phyloP scores from a whole-genome alignment of 768 basidiomycete species.

The Mycena albidolilacea region DNA sequence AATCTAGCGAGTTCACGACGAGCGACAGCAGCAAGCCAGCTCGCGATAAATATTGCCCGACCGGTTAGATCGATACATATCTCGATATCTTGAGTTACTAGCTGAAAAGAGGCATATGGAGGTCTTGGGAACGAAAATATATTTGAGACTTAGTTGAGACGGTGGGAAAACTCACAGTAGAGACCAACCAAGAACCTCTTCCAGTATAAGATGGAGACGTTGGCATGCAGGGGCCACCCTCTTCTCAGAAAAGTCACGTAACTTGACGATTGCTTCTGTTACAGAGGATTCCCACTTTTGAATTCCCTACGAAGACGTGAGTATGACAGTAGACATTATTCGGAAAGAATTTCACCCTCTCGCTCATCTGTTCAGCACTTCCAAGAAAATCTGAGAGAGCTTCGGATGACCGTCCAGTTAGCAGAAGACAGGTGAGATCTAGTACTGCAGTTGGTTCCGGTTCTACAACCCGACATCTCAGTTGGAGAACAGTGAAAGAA shows the following conservation, averaged over 20 bases:
- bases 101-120: constrained; percentile 68
- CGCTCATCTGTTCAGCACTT: constrained; percentile 85
- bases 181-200: constrained; percentile 87
- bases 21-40: constrained; percentile 78
- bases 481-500: constrained; percentile 16
- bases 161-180: constrained; percentile 63
- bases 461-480: constrained; percentile 56
- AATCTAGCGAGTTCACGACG: constrained; percentile 81
- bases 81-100: constrained; percentile 65
- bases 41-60: constrained; percentile 73
- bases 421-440: constrained; percentile 79
- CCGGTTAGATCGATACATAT: constrained; percentile 67
- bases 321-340: constrained; percentile 28
- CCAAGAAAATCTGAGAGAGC: constrained; percentile 81
- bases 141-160: constrained; percentile 18
- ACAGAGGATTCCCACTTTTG: constrained; percentile 88
- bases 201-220: constrained; percentile 80
- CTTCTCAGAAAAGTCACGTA: constrained; percentile 82
- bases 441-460: constrained; percentile 74
- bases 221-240: constrained; percentile 82
- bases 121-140: constrained; percentile 59
- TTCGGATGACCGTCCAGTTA: constrained; percentile 81
- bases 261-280: constrained; percentile 75
- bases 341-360: constrained; percentile 68
- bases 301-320: constrained; percentile 67